Percentiles rank a stretch among this genome's conserved stretches.
Evolutionary conservation across 2,329 filamentous ascomycete genomes (phyloP).

Genomic region (Celoporthe dispersa): DNA sequence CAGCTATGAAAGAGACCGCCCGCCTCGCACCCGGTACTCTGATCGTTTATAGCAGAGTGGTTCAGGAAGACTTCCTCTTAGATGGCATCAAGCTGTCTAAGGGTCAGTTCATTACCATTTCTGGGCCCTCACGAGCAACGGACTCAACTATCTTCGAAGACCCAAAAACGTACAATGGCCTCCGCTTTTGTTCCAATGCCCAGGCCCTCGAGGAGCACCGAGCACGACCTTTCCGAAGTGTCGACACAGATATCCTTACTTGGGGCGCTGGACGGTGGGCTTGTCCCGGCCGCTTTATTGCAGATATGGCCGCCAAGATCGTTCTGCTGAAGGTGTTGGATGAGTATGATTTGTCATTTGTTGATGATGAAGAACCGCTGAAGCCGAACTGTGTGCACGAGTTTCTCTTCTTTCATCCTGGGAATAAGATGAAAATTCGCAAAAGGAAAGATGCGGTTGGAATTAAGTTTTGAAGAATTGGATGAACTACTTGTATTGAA

Average conservation of each 20-base stretch:
- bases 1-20: too few species aligned
- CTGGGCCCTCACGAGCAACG: too few species aligned
- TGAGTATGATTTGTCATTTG: background rate
- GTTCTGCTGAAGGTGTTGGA: background rate
- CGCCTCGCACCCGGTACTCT: too few species aligned
- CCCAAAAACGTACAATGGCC: too few species aligned
- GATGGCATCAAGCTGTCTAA: too few species aligned
- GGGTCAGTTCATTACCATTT: too few species aligned
- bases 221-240: background rate
- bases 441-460: background rate
- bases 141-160: too few species aligned
- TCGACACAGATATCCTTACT: background rate
- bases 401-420: background rate
- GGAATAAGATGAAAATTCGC: background rate
- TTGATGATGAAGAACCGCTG: too few species aligned
- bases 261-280: background rate
- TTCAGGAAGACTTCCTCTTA: too few species aligned
- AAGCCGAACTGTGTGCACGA: background rate
- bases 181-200: too few species aligned
- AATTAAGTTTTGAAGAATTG: background rate
- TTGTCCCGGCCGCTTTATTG: background rate
- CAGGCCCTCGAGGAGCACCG: background rate
- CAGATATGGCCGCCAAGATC: background rate
- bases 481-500: too few species aligned
- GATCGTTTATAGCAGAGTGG: too few species aligned